A percentile compares a stretch with the other conserved stretches of the same genome.
Conservation (phyloP, 140 eudicot species). For the Cichorium intybus region DNA sequence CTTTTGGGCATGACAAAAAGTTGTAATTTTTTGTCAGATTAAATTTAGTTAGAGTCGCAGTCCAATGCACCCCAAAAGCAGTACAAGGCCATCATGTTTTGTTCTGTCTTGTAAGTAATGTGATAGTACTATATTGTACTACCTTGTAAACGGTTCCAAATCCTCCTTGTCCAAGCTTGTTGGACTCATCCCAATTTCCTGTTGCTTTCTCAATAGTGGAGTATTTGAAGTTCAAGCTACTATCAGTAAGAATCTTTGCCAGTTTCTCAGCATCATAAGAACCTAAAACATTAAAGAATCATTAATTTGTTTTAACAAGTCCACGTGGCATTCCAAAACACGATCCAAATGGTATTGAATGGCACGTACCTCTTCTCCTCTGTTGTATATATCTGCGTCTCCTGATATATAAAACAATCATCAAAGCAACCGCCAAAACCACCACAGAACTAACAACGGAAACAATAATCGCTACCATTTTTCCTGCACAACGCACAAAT, state of each 20-base stretch:
- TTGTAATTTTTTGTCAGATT: no score
- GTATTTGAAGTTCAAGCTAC: conserved; percentile 74
- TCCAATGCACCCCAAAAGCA: neutral
- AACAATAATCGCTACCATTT: conserved; percentile 26
- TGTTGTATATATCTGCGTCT: conserved; percentile 37
- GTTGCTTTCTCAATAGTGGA: conserved; percentile 71
- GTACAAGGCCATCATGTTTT: no score
- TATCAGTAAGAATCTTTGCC: conserved; percentile 54
- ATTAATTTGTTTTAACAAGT: neutral
- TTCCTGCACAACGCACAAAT: conserved; percentile 34
- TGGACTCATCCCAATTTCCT: conserved; percentile 45
- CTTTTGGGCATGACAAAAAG: no score
- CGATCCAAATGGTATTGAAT: neutral
- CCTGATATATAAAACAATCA: conserved; percentile 38
- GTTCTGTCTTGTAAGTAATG: no score
- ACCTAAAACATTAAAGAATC: conserved; percentile 17
- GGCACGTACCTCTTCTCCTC: conserved; percentile 49
- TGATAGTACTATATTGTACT: conserved; percentile 1
- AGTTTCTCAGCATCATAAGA: conserved; percentile 42
- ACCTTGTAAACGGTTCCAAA: conserved; percentile 80
- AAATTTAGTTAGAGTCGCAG: neutral
- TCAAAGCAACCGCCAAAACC: conserved; percentile 37
- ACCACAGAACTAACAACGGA: conserved; percentile 47
- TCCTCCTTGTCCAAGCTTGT: conserved; percentile 79
- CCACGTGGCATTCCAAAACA: neutral